These are phyloP conservation scores for Saturnispora mendoncae DNA, from an alignment of 805 yeast species.

Conservation along the genomic window DNA sequence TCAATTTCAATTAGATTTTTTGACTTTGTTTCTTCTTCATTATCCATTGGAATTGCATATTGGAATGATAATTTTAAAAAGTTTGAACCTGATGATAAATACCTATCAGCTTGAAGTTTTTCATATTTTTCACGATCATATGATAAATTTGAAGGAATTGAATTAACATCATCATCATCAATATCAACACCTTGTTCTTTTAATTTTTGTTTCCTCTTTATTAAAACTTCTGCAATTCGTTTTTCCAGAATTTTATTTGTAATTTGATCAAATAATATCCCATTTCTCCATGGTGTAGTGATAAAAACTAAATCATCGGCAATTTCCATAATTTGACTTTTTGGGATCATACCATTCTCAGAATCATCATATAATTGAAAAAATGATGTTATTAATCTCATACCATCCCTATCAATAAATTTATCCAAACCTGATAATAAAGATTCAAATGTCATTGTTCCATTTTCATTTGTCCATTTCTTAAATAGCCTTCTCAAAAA, in stretches of 20 bases:
- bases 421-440: conserved; percentile 66
- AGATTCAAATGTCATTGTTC: conserved; percentile 56
- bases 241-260: conserved; percentile 58
- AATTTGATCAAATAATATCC: conserved; percentile 49
- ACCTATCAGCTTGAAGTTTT: conserved; percentile 64
- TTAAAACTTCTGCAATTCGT: conserved; percentile 56
- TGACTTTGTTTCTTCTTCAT: conserved; percentile 19
- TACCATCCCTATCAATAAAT: conserved; percentile 61
- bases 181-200: conserved; percentile 26
- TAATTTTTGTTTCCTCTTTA: conserved; percentile 30
- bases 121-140: conserved; percentile 57
- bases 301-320: conserved; percentile 82
- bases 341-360: conserved; percentile 50
- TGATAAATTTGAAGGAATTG: conserved; percentile 49
- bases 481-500: conserved; percentile 58
- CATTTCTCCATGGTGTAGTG: conserved; percentile 82
- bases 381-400: conserved; percentile 71
- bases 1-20: conserved; percentile 12
- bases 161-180: conserved; percentile 29
- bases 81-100: conserved; percentile 76
- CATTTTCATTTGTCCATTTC: conserved; percentile 59
- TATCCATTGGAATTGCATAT: conserved; percentile 68
- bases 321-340: conserved; percentile 72
- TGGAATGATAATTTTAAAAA: conserved; percentile 85
- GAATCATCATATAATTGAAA: conserved; percentile 65